A percentile compares a stretch with the other conserved stretches of the same genome.
These are phyloP conservation scores for Lepidium campestre DNA, from an alignment of 441 rosid genomes.

Conservation along the genomic window DNA sequence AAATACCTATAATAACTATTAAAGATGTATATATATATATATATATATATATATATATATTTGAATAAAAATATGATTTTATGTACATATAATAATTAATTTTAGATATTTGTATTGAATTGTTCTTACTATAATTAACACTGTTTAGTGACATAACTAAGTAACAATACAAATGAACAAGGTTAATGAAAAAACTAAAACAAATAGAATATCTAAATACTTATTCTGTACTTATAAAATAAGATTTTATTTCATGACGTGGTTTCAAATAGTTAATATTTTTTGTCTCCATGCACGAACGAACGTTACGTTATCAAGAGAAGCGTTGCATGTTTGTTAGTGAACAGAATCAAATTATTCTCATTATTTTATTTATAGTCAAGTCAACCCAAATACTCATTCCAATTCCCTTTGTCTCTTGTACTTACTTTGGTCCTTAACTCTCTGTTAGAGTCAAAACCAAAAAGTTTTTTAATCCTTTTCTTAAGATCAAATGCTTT, in stretches of 20 bases:
- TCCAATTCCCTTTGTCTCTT: constrained; percentile 10
- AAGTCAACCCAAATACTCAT: constrained; percentile 24
- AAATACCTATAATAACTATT: too few relatives aligned
- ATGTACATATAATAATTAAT: neutral
- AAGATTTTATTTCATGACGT: too few relatives aligned
- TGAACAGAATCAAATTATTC: neutral
- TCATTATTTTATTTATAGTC: constrained; percentile 19
- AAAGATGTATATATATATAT: too few relatives aligned
- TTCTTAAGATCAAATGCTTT: too few relatives aligned
- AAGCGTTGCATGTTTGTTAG: constrained; percentile 18
- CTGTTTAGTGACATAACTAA: neutral
- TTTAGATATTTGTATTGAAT: neutral
- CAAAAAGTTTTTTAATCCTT: too few relatives aligned
- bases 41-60: too few relatives aligned
- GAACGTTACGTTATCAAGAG: constrained; percentile 13
- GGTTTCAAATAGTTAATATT: too few relatives aligned
- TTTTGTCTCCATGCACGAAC: constrained; percentile 19
- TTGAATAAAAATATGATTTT: neutral
- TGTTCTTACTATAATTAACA: neutral
- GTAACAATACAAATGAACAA: neutral
- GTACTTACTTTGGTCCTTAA: neutral
- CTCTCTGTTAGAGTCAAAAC: too few relatives aligned
- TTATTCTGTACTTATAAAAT: neutral
- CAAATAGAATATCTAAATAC: neutral
- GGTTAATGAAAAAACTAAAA: neutral